Conservation (phyloP, 1,284 basidiomycete genomes). For the Schizophyllum amplum region DNA sequence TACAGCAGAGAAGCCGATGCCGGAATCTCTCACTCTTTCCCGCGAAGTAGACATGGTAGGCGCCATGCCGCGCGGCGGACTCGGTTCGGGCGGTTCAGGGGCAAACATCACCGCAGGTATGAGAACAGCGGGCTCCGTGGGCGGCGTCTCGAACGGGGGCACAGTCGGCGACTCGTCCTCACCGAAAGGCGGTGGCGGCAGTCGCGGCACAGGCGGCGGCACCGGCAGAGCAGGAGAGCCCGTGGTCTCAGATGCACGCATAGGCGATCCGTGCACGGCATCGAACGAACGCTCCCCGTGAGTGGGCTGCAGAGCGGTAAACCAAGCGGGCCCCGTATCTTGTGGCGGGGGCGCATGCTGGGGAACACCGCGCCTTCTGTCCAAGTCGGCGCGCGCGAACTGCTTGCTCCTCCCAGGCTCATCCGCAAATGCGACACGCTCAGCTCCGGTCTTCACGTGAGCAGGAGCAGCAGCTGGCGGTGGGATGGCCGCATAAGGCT, state of each 20-base stretch:
- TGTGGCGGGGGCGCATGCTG: background rate
- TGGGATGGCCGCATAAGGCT: too few relatives aligned
- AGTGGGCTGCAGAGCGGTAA: background rate
- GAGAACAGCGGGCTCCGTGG: background rate
- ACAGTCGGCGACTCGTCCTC: background rate
- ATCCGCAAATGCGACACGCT: background rate
- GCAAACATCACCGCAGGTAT: background rate
- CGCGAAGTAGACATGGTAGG: background rate
- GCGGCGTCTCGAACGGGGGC: background rate
- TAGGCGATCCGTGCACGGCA: background rate
- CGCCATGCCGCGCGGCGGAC: background rate
- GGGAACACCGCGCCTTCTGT: background rate
- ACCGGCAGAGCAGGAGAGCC: background rate
- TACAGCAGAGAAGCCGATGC: background rate
- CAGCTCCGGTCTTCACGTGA: background rate
- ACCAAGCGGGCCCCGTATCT: background rate
- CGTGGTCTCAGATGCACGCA: background rate
- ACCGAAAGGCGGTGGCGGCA: background rate
- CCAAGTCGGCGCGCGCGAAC: background rate
- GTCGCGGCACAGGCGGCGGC: background rate
- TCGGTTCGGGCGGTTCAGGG: background rate
- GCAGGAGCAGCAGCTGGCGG: too few relatives aligned
- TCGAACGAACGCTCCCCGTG: background rate
- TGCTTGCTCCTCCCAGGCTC: background rate
- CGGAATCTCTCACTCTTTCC: background rate